phyloP scores from a whole-genome alignment of 2,329 filamentous ascomycete genomes.

The Trichoderma oligosporum region DNA sequence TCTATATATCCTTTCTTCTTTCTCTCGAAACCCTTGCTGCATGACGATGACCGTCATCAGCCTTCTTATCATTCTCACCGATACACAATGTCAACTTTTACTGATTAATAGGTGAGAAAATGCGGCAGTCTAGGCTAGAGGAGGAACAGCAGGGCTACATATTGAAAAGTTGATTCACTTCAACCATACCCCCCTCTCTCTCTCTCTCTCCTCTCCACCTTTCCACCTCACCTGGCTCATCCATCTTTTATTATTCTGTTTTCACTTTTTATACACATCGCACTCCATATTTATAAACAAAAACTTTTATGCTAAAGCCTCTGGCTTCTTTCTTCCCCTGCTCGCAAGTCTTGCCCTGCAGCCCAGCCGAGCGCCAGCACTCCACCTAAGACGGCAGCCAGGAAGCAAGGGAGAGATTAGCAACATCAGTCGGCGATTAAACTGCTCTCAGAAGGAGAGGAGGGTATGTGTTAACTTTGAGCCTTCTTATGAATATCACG shows the following conservation, averaged over 20 bases:
- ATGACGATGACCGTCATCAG: too few species aligned
- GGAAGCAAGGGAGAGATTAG: conserved; percentile 2
- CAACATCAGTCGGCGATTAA: background rate
- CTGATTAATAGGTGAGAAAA: background rate
- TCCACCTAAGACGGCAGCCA: background rate
- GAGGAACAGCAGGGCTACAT: background rate
- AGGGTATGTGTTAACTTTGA: background rate
- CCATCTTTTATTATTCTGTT: background rate
- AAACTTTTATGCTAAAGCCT: background rate
- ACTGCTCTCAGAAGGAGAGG: background rate
- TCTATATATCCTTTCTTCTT: background rate
- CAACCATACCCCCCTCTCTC: too few species aligned
- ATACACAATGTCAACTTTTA: background rate
- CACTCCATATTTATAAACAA: background rate
- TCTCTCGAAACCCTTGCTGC: too few species aligned
- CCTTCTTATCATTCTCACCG: background rate
- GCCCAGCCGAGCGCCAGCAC: background rate
- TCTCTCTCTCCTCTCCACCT: too few species aligned
- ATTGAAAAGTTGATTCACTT: too few species aligned
- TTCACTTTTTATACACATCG: background rate
- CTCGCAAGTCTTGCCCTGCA: conserved; percentile 3
- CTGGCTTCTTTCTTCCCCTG: background rate
- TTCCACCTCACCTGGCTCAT: background rate
- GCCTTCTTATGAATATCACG: background rate
- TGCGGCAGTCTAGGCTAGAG: background rate